Percentiles rank a stretch among this genome's conserved stretches.
Evolutionary conservation across 768 basidiomycete species (phyloP).

Genomic region (Pleurotus tuber-regium): DNA sequence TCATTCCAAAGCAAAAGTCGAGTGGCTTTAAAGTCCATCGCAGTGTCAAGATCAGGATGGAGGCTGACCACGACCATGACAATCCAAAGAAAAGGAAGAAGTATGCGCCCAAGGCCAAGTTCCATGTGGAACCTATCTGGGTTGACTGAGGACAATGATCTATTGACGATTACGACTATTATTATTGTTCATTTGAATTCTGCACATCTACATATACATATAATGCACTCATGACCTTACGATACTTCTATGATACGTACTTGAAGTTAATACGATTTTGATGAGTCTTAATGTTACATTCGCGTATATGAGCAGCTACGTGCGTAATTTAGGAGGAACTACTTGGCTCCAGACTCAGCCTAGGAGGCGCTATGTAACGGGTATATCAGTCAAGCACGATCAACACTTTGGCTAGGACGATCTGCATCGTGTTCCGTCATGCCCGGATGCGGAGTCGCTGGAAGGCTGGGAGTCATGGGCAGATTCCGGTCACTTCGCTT

Average conservation of each 20-base stretch:
- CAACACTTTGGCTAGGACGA: too few relatives aligned
- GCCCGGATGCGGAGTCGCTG: conserved; percentile 14
- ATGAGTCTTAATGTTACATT: not conserved
- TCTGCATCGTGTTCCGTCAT: not conserved
- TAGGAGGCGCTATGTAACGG: too few relatives aligned
- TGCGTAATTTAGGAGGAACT: not conserved
- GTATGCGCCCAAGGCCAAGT: conserved; percentile 27
- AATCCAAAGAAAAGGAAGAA: conserved; percentile 16
- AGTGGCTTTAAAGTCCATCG: conserved; percentile 47
- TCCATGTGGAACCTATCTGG: conserved; percentile 32
- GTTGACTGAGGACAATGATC: conserved; percentile 24
- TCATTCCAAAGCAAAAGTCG: conserved; percentile 37
- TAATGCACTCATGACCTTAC: not conserved
- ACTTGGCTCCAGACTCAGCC: too few relatives aligned
- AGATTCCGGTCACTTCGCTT: conserved; percentile 29
- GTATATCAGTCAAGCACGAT: too few relatives aligned
- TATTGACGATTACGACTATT: not conserved
- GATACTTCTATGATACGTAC: not conserved
- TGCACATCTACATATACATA: not conserved
- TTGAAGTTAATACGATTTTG: not conserved
- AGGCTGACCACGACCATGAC: conserved; percentile 39
- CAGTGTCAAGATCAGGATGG: conserved; percentile 52
- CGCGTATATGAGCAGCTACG: not conserved
- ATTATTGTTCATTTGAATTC: not conserved
- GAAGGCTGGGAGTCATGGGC: conserved; percentile 25